Evolutionary conservation across 2,329 filamentous ascomycete genomes (phyloP), one percentile per base, ranked within the genome.

Genomic region (Clonostachys chloroleuca): DNA sequence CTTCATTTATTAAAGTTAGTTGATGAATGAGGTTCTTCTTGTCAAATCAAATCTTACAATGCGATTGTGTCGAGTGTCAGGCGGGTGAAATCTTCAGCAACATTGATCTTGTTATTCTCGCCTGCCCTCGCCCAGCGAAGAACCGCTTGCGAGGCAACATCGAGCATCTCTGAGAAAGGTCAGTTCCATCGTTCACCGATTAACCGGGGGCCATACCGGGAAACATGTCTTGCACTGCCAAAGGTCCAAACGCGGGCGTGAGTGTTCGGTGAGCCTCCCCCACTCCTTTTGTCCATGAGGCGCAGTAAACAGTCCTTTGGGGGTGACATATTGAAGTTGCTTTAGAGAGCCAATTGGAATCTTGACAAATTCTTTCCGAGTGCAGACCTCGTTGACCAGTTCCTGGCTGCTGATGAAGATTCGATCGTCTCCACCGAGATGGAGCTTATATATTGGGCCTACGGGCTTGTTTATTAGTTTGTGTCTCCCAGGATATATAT

Each of bases 51-150:
- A 8, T 30, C 24, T 30, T 30, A 30, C 5, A 91, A 73, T 2
- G 83, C 83, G 10, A 91, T 75, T 0, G 85, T 86, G 59, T 91
- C 87, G 3, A 91, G 73, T 0, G 86, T 82, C 30, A 90, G 67
- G 16, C 86, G 76, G 5, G 86, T 88, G 52, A 87, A 87, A 60
- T 89, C 84, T n/a, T 86, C 81, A 0, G 79, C 74, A 0, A 80
- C 78, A 40, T 74, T 67, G 48, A 91, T 85, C 10, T 75, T 68
- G 41, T 74, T 61, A 2, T 70, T 61, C 2, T 79, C 66, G 1
- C 86, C 86, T 53, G 81, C 73, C 34, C 85, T 74, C n/a, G 83
- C 84, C 77, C 84, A 83, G 60, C 87, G 88, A 65, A 87, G 71
- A 12, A 77, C 75, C 44, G 88, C 63, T 57, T 89, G 84, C 1